Base-by-base conservation (phyloP, 106 monocot genomes). In the Posidonia australis region DNA sequence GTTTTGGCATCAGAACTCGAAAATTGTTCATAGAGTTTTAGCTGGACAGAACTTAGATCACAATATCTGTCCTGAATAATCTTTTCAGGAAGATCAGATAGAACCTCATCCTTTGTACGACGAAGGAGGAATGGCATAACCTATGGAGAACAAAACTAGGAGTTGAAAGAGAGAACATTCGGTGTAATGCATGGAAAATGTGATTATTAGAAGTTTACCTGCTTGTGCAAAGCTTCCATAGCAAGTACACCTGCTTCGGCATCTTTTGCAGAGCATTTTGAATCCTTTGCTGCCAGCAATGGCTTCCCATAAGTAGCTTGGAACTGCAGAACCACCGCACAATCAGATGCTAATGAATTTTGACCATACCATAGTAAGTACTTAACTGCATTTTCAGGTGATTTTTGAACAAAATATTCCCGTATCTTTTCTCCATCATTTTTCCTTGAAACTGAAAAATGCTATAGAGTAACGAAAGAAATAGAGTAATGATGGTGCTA, bases 231-330 rank as follows among this genome's bases (percentile, higher is more conserved):
- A 36, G 96, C 96, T 78, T 96, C 96, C 86, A 96, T 84, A 5
- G 96, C 96, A 80, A 96, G 96, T 72, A 79, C 78, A 30, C 96
- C 96, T 54, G 96, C 96, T 90, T 96, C 96, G 69, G 96, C 86
- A 78, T 96, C 96, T 74, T 87, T 96, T 14, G 96, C 76, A 68
- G 96, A 96, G 60, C 86, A 90, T 76, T 96, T 96, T 25, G 96
- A 73, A 83, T 96, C 90, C 69, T 82, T 96, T 31, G 90, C 80
- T 21, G 84, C 90, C 54, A 81, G 20, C 43, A 96, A 64, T 66
- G 96, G 96, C 72, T 96, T 96, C 54, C 96, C 96, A 79, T 90
- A 96, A 9, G 84, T 87, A 22, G 90, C 77, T 74, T 96, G 90
- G 58, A 96, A 96, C 96, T 94, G 76, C 46, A 81, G 5, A 74